Evolutionary conservation across 1,284 basidiomycete species (phyloP).

Genomic region (Cryptococcus amylolentus): DNA sequence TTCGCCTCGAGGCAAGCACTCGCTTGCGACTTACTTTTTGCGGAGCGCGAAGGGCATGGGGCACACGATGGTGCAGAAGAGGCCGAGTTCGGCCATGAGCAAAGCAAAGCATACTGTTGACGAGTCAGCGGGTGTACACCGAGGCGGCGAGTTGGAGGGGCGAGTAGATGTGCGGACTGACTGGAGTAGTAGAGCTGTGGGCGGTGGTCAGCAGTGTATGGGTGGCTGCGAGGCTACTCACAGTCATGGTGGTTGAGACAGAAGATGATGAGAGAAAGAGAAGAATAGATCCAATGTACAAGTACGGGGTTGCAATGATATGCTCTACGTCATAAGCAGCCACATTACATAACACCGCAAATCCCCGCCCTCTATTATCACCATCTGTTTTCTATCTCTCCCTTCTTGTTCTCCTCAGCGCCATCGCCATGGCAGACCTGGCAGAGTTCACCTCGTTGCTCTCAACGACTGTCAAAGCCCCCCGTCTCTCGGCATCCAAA

Average conservation of each 20-base stretch:
- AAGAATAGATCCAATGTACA: neutral
- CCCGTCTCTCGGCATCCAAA: slow-evolving; percentile 77
- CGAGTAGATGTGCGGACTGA: slow-evolving; percentile 10
- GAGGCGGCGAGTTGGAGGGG: slow-evolving; percentile 1
- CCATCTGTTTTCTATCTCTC: neutral
- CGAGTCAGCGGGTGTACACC: neutral
- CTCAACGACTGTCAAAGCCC: slow-evolving; percentile 71
- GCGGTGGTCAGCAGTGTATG: neutral
- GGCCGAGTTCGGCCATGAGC: slow-evolving; percentile 45
- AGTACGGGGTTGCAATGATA: neutral
- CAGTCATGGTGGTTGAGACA: slow-evolving; percentile 8
- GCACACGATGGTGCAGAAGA: slow-evolving; percentile 46
- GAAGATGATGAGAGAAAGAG: neutral
- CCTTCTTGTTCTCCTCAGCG: neutral
- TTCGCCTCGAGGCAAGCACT: neutral
- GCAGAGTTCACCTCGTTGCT: slow-evolving; percentile 71
- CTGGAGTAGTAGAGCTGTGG: slow-evolving; percentile 45
- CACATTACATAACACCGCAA: slow-evolving; percentile 1
- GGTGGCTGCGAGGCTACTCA: slow-evolving; percentile 1
- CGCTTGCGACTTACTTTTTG: slow-evolving; percentile 38
- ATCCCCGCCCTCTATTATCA: neutral
- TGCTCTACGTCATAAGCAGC: neutral
- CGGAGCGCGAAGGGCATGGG: slow-evolving; percentile 50
- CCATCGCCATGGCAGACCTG: slow-evolving; percentile 17
- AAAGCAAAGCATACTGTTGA: slow-evolving; percentile 47